phyloP scores from a whole-genome alignment of 1,284 basidiomycete species.

The Ceratobasidium sp. region DNA sequence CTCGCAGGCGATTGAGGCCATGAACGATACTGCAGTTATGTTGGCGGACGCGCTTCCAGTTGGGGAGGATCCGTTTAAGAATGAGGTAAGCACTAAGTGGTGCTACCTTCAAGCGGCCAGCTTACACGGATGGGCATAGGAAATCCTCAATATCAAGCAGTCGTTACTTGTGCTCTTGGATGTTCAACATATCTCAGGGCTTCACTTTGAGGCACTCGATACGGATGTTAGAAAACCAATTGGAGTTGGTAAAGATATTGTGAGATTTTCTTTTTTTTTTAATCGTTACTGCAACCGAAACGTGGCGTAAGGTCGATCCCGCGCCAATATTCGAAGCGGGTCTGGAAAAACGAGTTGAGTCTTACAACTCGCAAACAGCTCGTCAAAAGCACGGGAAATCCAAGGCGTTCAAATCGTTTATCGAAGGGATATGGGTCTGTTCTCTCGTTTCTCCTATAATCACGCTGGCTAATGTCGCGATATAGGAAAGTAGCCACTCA shows the following conservation, averaged over 20 bases:
- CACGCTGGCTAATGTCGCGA: background rate
- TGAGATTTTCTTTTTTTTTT: slow-evolving; percentile 57
- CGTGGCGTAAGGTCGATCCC: slow-evolving; percentile 63
- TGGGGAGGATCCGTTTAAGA: slow-evolving; percentile 65
- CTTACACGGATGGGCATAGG: slow-evolving; percentile 58
- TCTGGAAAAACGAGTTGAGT: slow-evolving; percentile 62
- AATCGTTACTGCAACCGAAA: background rate
- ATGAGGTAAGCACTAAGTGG: slow-evolving; percentile 58
- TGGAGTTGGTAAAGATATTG: slow-evolving; percentile 69
- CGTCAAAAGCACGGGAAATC: slow-evolving; percentile 81
- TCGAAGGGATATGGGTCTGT: slow-evolving; percentile 76
- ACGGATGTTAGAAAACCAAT: slow-evolving; percentile 70
- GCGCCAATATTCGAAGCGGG: slow-evolving; percentile 64
- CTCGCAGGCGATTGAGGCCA: slow-evolving; percentile 22
- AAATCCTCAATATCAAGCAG: slow-evolving; percentile 70
- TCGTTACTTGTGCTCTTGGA: slow-evolving; percentile 78
- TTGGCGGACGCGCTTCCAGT: slow-evolving; percentile 75
- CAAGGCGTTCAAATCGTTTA: slow-evolving; percentile 75
- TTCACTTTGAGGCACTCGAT: slow-evolving; percentile 67
- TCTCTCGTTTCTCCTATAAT: background rate
- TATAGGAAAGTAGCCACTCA: slow-evolving; percentile 77
- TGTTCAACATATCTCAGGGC: slow-evolving; percentile 70
- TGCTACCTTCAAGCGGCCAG: slow-evolving; percentile 50
- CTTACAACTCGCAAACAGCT: slow-evolving; percentile 72
- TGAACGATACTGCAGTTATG: slow-evolving; percentile 56